phyloP scores from a whole-genome alignment of 345 rosid genomes.

The Luvunga scandens region DNA sequence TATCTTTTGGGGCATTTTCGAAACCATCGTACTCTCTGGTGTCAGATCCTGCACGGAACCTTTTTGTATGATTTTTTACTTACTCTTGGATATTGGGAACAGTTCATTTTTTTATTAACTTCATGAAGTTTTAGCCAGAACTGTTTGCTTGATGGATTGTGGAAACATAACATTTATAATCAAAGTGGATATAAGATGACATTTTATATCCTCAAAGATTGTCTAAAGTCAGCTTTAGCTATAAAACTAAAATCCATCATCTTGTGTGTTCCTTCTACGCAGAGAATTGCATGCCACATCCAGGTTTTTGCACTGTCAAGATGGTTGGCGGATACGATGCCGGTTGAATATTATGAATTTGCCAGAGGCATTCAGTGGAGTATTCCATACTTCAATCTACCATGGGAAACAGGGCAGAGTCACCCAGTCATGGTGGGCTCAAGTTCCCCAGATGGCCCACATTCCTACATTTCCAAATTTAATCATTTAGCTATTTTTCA shows the following conservation, averaged over 20 bases:
- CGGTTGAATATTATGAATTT: slow-evolving; percentile 72
- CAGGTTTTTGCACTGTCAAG: slow-evolving; percentile 89
- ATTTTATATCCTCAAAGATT: neutral
- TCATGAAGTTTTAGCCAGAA: neutral
- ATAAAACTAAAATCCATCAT: neutral
- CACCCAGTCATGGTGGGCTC: slow-evolving; percentile 60
- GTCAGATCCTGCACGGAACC: slow-evolving; percentile 71
- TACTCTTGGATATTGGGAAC: neutral
- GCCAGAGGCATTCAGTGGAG: slow-evolving; percentile 76
- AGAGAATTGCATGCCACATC: slow-evolving; percentile 84
- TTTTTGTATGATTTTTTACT: slow-evolving; percentile 57
- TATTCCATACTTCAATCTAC: slow-evolving; percentile 83
- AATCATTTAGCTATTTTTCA: slow-evolving; percentile 20
- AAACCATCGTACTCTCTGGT: slow-evolving; percentile 49
- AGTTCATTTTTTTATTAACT: neutral
- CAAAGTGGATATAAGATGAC: neutral
- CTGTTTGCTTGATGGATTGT: neutral
- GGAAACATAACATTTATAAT: neutral
- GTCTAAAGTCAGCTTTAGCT: neutral
- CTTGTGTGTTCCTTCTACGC: slow-evolving; percentile 21
- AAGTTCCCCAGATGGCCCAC: slow-evolving; percentile 39
- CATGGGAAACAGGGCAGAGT: slow-evolving; percentile 71
- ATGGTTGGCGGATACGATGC: slow-evolving; percentile 72
- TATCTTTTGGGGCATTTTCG: slow-evolving; percentile 62
- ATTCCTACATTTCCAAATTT: slow-evolving; percentile 37